Evolutionary conservation across 495 filamentous ascomycete species (phyloP), one percentile per base, ranked within the genome.

Genomic region (Darksidea phi): DNA sequence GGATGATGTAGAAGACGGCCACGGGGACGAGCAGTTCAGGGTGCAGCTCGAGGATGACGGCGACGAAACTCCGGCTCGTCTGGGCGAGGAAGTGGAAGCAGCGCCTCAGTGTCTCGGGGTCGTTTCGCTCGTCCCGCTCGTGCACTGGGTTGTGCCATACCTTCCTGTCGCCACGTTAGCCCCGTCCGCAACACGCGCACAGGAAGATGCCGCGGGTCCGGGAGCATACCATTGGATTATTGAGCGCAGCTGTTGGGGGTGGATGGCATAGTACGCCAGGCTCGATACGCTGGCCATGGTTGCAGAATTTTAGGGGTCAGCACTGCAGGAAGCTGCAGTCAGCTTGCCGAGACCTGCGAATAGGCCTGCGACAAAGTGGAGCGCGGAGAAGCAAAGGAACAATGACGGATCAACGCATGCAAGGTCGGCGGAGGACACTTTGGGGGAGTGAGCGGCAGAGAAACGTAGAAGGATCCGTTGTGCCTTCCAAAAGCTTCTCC

Each of bases 71-170:
- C 34, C 94, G 88, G 67, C 91, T 96, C 15, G 94, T 97, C 78
- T 86, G 50, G 67, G 95, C 82, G 53, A 98, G 83, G 71, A 90
- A 88, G 52, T 88, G 75, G 78, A 95, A 97, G 79, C 94, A 97
- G 73, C 80, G 75, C 71, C 82, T 83, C 58, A 94, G 80, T 2
- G 86, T 88, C 37, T 78, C 75, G 5, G 85, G 77, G 71, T 97
- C 95, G 59, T 91, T 86, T 56, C 79, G 78, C 58, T 79, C 76
- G 66, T 95, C 81, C 45, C 95, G 89, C 72, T 84, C 85, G 75
- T 98, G 89, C 24, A 94, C 89, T 0, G 95, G 86, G 63, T 91
- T 88, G 76, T 97, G 94, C 91, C 91, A 97, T 65, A 93, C 79
- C 80, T 93, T 95, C 92, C 92, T 97, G 72, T 25, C n/a, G 34